Percentiles rank a stretch among this genome's conserved stretches.
These are phyloP conservation scores for Apiosordaria backusii DNA, from an alignment of 495 filamentous ascomycete genomes.

Conservation along the genomic window DNA sequence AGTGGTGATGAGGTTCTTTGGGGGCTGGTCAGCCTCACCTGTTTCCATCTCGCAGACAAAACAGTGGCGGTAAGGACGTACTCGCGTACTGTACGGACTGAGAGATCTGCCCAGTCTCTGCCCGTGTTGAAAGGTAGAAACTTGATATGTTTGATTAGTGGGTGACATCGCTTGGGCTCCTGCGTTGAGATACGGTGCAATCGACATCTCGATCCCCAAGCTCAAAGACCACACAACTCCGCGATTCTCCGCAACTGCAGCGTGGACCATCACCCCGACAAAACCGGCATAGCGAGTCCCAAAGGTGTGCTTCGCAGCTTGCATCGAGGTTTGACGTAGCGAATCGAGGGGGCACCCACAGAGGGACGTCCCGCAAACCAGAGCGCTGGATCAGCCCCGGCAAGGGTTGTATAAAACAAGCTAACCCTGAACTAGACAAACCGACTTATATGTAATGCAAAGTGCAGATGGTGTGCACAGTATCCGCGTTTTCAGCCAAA, in stretches of 20 bases:
- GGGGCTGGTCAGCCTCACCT: background rate
- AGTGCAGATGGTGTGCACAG: background rate
- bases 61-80: no score
- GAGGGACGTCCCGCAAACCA: background rate
- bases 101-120: no score
- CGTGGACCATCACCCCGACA: background rate
- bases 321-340: background rate
- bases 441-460: background rate
- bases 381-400: background rate
- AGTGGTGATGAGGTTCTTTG: constrained; percentile 1
- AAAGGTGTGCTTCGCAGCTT: background rate
- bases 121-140: background rate
- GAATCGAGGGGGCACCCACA: background rate
- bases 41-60: background rate
- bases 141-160: background rate
- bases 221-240: background rate
- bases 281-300: background rate
- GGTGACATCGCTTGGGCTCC: background rate
- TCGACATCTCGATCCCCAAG: background rate
- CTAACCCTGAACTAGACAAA: background rate
- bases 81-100: no score
- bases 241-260: no score
- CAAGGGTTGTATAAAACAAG: background rate
- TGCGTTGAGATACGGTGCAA: background rate
- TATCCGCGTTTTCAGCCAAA: background rate